Conservation (phyloP, 1,284 basidiomycete species). For the Malassezia brasiliensis region DNA sequence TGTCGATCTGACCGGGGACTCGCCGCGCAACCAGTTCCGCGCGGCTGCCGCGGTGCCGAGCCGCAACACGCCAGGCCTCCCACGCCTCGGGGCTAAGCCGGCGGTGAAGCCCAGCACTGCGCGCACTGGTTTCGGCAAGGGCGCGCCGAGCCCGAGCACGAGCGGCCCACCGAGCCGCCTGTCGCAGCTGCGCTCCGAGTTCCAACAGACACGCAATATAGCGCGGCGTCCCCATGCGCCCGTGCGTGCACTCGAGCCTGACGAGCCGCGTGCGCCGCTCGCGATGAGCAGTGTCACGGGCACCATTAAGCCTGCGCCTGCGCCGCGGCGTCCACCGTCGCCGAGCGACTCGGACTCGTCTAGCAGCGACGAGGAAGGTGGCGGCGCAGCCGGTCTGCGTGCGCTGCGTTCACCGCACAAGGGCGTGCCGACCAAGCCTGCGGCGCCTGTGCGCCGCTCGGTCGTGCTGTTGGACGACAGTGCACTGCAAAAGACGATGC, state of each 20-base stretch:
- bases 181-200: slow-evolving; percentile 29
- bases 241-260: slow-evolving; percentile 18
- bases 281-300: slow-evolving; percentile 36
- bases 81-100: background rate
- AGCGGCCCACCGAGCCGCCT: slow-evolving; percentile 6
- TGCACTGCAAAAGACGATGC: slow-evolving; percentile 21
- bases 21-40: slow-evolving; percentile 4
- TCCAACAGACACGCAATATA: slow-evolving; percentile 20
- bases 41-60: background rate
- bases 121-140: slow-evolving; percentile 7
- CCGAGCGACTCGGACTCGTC: slow-evolving; percentile 31
- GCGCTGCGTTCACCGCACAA: slow-evolving; percentile 42
- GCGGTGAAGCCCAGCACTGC: slow-evolving; percentile 1
- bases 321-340: slow-evolving; percentile 12
- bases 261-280: slow-evolving; percentile 29
- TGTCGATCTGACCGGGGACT: slow-evolving; percentile 8
- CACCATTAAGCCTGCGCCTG: slow-evolving; percentile 20
- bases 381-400: slow-evolving; percentile 50
- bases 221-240: slow-evolving; percentile 26
- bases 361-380: slow-evolving; percentile 55
- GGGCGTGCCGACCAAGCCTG: slow-evolving; percentile 49
- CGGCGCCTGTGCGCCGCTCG: slow-evolving; percentile 55
- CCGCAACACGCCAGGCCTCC: background rate
- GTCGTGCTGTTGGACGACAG: slow-evolving; percentile 61
- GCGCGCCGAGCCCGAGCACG: slow-evolving; percentile 14